Base-by-base conservation (phyloP, 768 basidiomycete genomes). In the Russula sp. region DNA sequence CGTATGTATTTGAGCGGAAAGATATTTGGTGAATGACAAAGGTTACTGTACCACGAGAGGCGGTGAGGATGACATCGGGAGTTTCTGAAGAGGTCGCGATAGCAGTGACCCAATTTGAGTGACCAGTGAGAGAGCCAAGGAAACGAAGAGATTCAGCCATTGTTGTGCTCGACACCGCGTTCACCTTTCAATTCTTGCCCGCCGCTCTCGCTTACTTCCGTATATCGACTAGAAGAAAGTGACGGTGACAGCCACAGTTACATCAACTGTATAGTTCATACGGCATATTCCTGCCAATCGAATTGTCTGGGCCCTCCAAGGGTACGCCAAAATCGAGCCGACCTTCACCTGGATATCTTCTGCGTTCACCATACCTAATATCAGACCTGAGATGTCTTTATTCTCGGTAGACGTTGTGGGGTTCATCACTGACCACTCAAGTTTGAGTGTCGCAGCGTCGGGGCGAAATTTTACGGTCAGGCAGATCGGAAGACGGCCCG, bases 41-140 rank as follows among this genome's bases (percentile, higher is more conserved):
- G 69, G 10, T 13, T n/a, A 22, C 9, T 13, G 39, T 81, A 97
- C 94, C 94, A 79, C 97, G 86, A 66, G 97, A 98, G 68, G 95
- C 93, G 68, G 95, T 97, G 76, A 99, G 78, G 77, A 99, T 95
- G 88, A 97, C 92, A 76, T 99, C 95, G 50, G 95, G 97, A 81
- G 96, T 98, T 82, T 98, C 96, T 67, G 91, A 92, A 63, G 91
- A 93, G 71, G 96, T 97, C 60, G 97, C 97, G 72, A 99, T 93
- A 72, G 97, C 94, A 69, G 96, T 99, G 71, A 99, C 90, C 92
- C 93, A 96, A 79, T 92, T 92, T 73, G 90, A 88, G 85, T 95
- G 92, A 75, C 93, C 94, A 72, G 87, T 79, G 74, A 96, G 79
- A 67, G 92, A 88, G 70, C 94, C 94, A 72, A 96, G 85, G 79